A percentile compares a stretch with the other conserved stretches of the same genome.
These are phyloP conservation scores for Scedosporium minutisporum DNA, from an alignment of 2,329 filamentous ascomycete species.

Conservation along the genomic window DNA sequence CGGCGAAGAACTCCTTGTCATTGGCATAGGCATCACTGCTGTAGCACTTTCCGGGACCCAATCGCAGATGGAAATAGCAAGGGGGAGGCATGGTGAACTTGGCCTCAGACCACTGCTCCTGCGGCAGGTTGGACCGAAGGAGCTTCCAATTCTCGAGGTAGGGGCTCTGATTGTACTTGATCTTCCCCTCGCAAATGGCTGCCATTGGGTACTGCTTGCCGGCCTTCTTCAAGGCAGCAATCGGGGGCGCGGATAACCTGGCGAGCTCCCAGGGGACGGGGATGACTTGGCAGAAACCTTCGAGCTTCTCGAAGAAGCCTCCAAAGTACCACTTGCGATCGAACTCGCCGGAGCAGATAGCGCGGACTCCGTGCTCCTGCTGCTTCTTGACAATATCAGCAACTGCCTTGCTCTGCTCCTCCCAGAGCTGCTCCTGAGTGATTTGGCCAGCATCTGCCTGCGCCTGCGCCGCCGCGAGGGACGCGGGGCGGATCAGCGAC, in stretches of 20 bases:
- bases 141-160: constrained; percentile 34
- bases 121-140: constrained; percentile 34
- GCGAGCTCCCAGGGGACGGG: constrained; percentile 28
- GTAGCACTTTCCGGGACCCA: constrained; percentile 43
- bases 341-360: constrained; percentile 63
- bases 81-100: constrained; percentile 61
- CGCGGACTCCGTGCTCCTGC: constrained; percentile 50
- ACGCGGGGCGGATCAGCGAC: constrained; percentile 56
- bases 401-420: constrained; percentile 53
- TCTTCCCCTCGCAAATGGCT: constrained; percentile 31
- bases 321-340: constrained; percentile 39
- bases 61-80: constrained; percentile 54
- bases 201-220: constrained; percentile 29
- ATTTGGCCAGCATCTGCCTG: constrained; percentile 39
- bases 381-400: constrained; percentile 56
- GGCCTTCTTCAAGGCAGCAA: constrained; percentile 26
- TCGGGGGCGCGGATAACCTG: constrained; percentile 26
- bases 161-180: constrained; percentile 28
- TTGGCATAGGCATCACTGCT: constrained; percentile 39
- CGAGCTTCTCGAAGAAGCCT: constrained; percentile 38
- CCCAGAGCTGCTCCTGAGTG: constrained; percentile 33
- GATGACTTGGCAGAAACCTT: constrained; percentile 26
- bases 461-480: constrained; percentile 43
- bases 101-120: constrained; percentile 50
- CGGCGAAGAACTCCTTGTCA: constrained; percentile 47